Evolutionary conservation across 371 early-diverging fungal species (phyloP), one percentile per base, ranked within the genome.

Genomic region (Zychaea mexicana): DNA sequence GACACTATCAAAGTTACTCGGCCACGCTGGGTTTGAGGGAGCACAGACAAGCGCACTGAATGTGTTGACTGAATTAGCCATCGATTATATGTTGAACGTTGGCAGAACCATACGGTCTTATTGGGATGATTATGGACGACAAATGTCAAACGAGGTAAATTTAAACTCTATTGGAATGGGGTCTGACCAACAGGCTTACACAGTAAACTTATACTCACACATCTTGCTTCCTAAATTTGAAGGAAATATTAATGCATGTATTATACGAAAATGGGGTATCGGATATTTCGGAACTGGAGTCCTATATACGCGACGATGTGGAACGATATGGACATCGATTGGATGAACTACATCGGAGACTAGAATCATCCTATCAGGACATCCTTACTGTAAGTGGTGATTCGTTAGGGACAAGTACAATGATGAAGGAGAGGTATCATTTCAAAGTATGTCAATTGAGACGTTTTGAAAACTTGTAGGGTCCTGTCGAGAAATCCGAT

Each of bases 11-110:
- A 85, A 89, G 64, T 65, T 96, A 33, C 79, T 96, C 33, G 82
- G 89, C 45, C 96, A 97, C 70, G 84, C 91, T 28, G 98, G 98
- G 13, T 97, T 96, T 79, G 96, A 97, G 73, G 88, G 87, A 69
- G 72, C 86, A 69, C 68, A 88, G 67, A 55, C 68, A 63, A 73
- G 69, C 21, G 92, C 95, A 21, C 64, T 95, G 61, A 75, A 87
- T 38, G 81, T 92, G n/a, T 63, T 95, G 56, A 88, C 90, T 21
- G 96, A 95, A 61, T 79, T 94, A 24, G 83, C 88, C 24, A 77
- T 78, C 36, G 90, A 95, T 53, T 94, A 91, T 66, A 73, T 98
- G 36, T 49, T 79, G 45, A 96, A 92, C 66, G 77, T 96, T 22
- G 96, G 96, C 15, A 89, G 87, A 68, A 93, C 92, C 2, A 66